phyloP scores from a whole-genome alignment of 345 rosid genomes.

The Reutealis trisperma region DNA sequence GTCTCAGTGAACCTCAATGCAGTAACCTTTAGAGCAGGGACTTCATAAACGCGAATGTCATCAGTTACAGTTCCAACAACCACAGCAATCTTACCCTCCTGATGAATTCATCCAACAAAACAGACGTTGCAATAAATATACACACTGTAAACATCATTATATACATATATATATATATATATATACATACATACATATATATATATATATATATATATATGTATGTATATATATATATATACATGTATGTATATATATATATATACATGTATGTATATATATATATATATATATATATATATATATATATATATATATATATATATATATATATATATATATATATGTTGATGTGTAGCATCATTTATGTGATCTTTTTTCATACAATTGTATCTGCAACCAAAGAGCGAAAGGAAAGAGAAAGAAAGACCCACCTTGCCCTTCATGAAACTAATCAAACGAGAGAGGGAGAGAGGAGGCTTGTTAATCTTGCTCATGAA shows the following conservation, averaged over 20 bases:
- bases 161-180: no score
- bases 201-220: no score
- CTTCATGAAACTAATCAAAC: constrained; percentile 56
- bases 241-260: no score
- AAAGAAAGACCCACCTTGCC: constrained; percentile 59
- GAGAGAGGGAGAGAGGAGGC: constrained; percentile 87
- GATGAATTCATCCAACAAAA: background rate
- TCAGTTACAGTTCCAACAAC: constrained; percentile 86
- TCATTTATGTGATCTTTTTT: no score
- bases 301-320: no score
- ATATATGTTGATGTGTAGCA: no score
- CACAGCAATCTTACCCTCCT: constrained; percentile 85
- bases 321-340: no score
- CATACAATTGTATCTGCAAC: background rate
- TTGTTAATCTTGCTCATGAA: constrained; percentile 97
- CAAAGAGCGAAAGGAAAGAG: background rate
- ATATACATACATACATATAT: no score
- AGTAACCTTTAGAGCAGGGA: constrained; percentile 80
- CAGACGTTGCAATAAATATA: background rate
- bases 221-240: no score
- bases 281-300: no score
- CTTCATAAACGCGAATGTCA: constrained; percentile 75
- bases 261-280: no score
- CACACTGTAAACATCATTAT: background rate
- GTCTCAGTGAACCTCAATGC: constrained; percentile 92